Conservation (phyloP, 2,329 filamentous ascomycete genomes). For the Neofusicoccum cordaticola region DNA sequence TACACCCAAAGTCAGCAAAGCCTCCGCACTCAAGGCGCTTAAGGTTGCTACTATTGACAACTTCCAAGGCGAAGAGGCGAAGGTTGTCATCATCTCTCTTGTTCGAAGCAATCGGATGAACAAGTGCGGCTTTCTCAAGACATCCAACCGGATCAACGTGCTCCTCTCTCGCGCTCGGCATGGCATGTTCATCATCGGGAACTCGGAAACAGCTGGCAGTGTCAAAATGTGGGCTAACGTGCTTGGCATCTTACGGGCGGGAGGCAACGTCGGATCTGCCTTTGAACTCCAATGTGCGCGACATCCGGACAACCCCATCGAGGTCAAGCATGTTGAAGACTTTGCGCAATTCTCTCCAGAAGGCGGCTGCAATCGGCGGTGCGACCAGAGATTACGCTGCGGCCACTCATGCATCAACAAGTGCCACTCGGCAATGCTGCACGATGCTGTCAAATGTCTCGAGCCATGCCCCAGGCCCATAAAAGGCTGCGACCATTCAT, state of each 20-base stretch:
- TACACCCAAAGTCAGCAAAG: constrained; percentile 19
- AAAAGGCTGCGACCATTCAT: constrained; percentile 27
- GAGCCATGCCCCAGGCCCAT: constrained; percentile 27
- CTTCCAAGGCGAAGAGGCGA: constrained; percentile 74
- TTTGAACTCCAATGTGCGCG: constrained; percentile 30
- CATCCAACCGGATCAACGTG: constrained; percentile 67
- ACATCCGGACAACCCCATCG: constrained; percentile 26
- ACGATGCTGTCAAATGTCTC: constrained; percentile 26
- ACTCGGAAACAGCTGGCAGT: constrained; percentile 55
- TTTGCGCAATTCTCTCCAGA: constrained; percentile 29
- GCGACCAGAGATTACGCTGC: constrained; percentile 26
- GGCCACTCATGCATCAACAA: constrained; percentile 29
- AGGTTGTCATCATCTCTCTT: constrained; percentile 67
- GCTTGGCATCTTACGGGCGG: constrained; percentile 47
- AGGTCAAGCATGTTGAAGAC: constrained; percentile 29
- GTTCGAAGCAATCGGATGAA: constrained; percentile 64
- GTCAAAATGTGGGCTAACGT: constrained; percentile 65
- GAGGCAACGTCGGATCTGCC: constrained; percentile 20
- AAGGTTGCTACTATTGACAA: constrained; percentile 67
- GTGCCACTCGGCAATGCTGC: constrained; percentile 33
- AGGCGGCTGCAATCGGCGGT: constrained; percentile 29
- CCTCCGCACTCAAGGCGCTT: background rate
- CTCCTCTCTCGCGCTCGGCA: constrained; percentile 65
- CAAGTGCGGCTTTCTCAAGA: constrained; percentile 64
- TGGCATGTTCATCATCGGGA: constrained; percentile 70